Evolutionary conservation across 1,139 yeast species (phyloP).

Genomic region (Pichia sp.): DNA sequence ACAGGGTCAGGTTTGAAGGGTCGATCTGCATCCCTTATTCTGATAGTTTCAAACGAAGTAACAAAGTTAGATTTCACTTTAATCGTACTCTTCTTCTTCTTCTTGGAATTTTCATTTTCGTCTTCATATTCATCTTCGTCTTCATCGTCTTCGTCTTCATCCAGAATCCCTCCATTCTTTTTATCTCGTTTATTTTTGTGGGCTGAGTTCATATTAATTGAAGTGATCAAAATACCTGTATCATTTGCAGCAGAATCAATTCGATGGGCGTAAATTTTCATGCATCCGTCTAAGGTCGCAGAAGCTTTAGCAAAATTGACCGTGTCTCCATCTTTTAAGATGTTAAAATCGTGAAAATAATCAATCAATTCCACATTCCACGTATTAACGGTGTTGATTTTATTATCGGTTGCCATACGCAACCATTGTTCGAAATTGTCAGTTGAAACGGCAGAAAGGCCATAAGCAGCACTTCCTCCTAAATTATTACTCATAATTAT

Average conservation of each 20-base stretch:
- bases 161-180: slow-evolving; percentile 3
- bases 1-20: slow-evolving; percentile 50
- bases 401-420: slow-evolving; percentile 79
- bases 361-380: slow-evolving; percentile 51
- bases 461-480: too few species aligned
- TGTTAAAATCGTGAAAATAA: slow-evolving; percentile 64
- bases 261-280: slow-evolving; percentile 74
- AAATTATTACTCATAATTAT: too few species aligned
- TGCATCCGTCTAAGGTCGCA: slow-evolving; percentile 79
- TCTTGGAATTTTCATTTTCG: slow-evolving; percentile 16
- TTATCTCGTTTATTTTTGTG: slow-evolving; percentile 16
- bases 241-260: slow-evolving; percentile 91
- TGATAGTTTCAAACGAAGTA: slow-evolving; percentile 34
- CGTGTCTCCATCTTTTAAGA: slow-evolving; percentile 51
- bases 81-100: slow-evolving; percentile 12
- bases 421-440: slow-evolving; percentile 91
- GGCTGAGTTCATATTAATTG: slow-evolving; percentile 29
- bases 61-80: slow-evolving; percentile 28
- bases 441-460: slow-evolving; percentile 12
- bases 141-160: slow-evolving; percentile 18
- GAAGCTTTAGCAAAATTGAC: slow-evolving; percentile 73
- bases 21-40: slow-evolving; percentile 41
- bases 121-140: slow-evolving; percentile 10
- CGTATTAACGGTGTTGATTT: slow-evolving; percentile 33
- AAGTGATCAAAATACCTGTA: slow-evolving; percentile 78